phyloP scores from a whole-genome alignment of 768 basidiomycete genomes.

The Lactarius pseudohatsudake region DNA sequence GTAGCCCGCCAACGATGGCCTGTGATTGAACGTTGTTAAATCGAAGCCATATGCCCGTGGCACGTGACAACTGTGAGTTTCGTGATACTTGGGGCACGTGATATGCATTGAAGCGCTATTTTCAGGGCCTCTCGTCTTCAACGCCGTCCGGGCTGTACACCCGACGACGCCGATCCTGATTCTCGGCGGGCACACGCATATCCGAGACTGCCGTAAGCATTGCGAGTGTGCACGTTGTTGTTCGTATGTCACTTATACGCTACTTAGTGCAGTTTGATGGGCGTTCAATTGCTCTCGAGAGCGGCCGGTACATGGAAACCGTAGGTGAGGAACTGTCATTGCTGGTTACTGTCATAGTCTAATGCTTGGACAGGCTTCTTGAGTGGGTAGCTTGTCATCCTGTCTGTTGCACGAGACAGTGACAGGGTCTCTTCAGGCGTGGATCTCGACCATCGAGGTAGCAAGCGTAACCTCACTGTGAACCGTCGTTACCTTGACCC shows the following conservation, averaged over 20 bases:
- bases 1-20: background rate
- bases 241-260: background rate
- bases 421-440: constrained; percentile 39
- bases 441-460: constrained; percentile 45
- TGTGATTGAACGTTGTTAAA: background rate
- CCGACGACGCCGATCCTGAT: constrained; percentile 77
- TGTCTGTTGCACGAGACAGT: constrained; percentile 3
- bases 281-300: constrained; percentile 76
- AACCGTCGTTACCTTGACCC: constrained; percentile 75
- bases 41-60: constrained; percentile 79
- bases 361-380: constrained; percentile 50
- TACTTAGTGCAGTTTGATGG: constrained; percentile 60
- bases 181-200: constrained; percentile 80
- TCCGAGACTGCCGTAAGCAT: constrained; percentile 75
- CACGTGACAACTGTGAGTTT: constrained; percentile 60
- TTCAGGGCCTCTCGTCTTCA: constrained; percentile 68
- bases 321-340: constrained; percentile 50
- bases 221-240: no score
- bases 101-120: background rate
- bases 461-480: constrained; percentile 55
- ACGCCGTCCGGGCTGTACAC: constrained; percentile 72
- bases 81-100: background rate
- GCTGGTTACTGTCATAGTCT: background rate
- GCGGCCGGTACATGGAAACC: constrained; percentile 94
- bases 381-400: constrained; percentile 52